Conservation (phyloP, 2,329 filamentous ascomycete species). For the Nothomitra cinnamomea region DNA sequence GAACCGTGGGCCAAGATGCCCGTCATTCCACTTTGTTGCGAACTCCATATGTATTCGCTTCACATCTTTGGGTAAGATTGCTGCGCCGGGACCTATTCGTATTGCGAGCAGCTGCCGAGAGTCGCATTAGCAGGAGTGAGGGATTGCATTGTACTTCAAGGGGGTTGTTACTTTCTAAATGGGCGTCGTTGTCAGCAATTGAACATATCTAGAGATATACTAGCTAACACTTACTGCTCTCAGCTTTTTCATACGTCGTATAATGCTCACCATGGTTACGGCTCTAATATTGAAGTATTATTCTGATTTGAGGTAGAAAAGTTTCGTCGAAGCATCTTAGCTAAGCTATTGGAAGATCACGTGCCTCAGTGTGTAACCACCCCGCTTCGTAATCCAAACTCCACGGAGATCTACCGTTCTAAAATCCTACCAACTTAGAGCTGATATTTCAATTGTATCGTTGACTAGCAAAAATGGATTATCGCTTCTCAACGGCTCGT, state of each 20-base stretch:
- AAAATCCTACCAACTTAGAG: background rate
- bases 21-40: constrained; percentile 40
- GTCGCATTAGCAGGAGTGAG: constrained; percentile 1
- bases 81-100: constrained; percentile 67
- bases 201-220: background rate
- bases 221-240: constrained; percentile 40
- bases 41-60: constrained; percentile 62
- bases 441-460: background rate
- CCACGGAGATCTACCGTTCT: background rate
- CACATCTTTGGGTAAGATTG: constrained; percentile 59
- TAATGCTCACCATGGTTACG: constrained; percentile 35
- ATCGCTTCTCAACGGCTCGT: background rate
- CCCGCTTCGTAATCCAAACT: background rate
- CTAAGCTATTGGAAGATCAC: too few relatives aligned
- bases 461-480: background rate
- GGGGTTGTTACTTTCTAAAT: constrained; percentile 10
- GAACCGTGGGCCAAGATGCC: constrained; percentile 58
- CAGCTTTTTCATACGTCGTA: constrained; percentile 58
- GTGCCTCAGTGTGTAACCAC: too few relatives aligned
- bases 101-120: constrained; percentile 48
- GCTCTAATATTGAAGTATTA: too few relatives aligned
- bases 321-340: background rate
- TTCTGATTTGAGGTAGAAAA: background rate
- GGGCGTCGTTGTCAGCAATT: constrained; percentile 2
- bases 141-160: constrained; percentile 16